These are phyloP conservation scores for Acanthamoeba castellanii DNA, from an alignment of 208 protist species.

Conservation along the genomic window DNA sequence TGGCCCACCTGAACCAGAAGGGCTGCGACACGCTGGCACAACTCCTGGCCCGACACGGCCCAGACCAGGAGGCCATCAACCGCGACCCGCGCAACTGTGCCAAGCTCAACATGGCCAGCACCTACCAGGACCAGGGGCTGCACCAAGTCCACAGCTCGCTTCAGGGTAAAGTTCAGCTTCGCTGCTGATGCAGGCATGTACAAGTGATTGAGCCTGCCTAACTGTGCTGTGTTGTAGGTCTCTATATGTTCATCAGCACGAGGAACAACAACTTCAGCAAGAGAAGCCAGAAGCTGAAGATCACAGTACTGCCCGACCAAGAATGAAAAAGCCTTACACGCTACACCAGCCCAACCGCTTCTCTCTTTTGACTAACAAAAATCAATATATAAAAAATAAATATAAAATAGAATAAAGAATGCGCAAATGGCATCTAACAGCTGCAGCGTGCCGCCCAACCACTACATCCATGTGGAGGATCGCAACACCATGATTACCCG, in stretches of 20 bases:
- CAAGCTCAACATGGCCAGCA: conserved; percentile 82
- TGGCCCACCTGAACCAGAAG: conserved; percentile 74
- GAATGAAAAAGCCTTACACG: too few relatives aligned
- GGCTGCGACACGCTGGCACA: conserved; percentile 55
- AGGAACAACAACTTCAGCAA: conserved; percentile 93
- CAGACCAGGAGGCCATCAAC: conserved; percentile 72
- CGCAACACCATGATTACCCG: conserved; percentile 73
- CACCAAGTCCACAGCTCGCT: conserved; percentile 70
- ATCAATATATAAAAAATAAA: background rate
- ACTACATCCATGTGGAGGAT: conserved; percentile 49
- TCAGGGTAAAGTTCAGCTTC: background rate
- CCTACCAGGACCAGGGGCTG: conserved; percentile 83
- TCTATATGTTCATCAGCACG: conserved; percentile 87
- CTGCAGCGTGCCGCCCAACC: background rate
- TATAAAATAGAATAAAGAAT: background rate
- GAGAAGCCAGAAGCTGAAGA: conserved; percentile 83
- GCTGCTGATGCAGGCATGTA: too few relatives aligned
- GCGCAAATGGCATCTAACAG: background rate
- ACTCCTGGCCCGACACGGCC: conserved; percentile 4
- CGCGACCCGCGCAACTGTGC: conserved; percentile 81
- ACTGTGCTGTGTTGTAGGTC: conserved; percentile 63
- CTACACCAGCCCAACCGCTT: too few relatives aligned
- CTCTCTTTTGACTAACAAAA: too few relatives aligned
- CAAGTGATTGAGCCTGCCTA: background rate
- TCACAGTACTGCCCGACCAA: too few relatives aligned